These are phyloP conservation scores for Draba incana DNA, from an alignment of 345 rosid species.

Conservation along the genomic window DNA sequence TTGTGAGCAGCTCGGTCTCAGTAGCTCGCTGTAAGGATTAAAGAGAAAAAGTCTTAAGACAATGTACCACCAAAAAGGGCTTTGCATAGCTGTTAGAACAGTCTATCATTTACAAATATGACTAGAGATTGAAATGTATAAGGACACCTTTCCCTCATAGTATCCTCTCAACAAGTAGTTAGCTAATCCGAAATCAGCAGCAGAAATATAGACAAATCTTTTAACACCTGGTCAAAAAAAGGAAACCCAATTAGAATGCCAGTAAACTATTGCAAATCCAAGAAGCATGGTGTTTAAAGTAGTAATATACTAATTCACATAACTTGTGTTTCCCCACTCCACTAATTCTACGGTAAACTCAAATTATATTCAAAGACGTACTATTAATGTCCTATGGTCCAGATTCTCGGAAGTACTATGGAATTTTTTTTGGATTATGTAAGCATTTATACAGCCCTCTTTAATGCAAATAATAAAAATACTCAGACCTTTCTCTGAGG, in stretches of 20 bases:
- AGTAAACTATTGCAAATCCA: constrained; percentile 10
- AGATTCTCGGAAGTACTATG: background rate
- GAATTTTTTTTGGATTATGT: background rate
- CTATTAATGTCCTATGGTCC: constrained; percentile 1
- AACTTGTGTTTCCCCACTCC: background rate
- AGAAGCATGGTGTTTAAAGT: background rate
- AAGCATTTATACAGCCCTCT: background rate
- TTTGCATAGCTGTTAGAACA: background rate
- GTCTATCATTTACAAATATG: background rate
- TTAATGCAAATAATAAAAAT: background rate
- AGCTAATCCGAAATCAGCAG: constrained; percentile 87
- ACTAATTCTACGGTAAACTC: constrained; percentile 6
- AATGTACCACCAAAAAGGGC: background rate
- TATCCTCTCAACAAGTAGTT: constrained; percentile 82
- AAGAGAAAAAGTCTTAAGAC: constrained; percentile 16
- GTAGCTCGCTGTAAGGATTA: constrained; percentile 76
- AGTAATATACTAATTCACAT: constrained; percentile 7
- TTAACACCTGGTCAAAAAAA: constrained; percentile 63
- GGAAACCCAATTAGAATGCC: constrained; percentile 19
- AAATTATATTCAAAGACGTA: background rate
- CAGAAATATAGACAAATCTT: constrained; percentile 86
- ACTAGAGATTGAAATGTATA: background rate
- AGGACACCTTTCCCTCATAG: constrained; percentile 84
- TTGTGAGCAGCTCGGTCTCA: constrained; percentile 87
- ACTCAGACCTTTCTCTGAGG: constrained; percentile 73